Conservation (phyloP, 1,284 basidiomycete genomes). For the Rhodotorula sp. region DNA sequence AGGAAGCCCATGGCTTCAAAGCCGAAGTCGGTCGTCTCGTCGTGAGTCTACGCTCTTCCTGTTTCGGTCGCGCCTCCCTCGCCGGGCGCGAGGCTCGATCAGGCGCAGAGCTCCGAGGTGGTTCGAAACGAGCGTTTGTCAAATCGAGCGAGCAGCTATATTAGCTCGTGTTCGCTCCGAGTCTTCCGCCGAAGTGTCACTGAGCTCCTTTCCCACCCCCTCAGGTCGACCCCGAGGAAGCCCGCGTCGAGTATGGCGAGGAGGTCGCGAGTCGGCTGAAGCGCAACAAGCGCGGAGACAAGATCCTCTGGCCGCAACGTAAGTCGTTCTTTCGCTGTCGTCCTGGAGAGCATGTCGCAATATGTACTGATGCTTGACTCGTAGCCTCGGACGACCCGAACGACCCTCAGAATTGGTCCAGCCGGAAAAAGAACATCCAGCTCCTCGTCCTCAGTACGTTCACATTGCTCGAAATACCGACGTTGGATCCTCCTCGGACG, state of each 20-base stretch:
- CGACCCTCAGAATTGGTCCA: constrained; percentile 60
- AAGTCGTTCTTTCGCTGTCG: constrained; percentile 40
- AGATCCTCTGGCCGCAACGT: constrained; percentile 63
- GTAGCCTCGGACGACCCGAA: constrained; percentile 55
- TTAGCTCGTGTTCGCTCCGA: not conserved
- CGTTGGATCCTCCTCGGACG: not conserved
- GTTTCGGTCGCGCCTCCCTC: no score
- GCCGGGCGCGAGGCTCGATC: no score
- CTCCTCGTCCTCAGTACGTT: constrained; percentile 31
- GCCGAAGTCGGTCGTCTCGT: constrained; percentile 38
- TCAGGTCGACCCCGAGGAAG: constrained; percentile 38
- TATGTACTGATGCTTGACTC: not conserved
- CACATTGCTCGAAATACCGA: not conserved
- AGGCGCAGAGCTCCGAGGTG: no score
- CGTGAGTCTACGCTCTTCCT: not conserved
- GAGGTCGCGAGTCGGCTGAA: constrained; percentile 56
- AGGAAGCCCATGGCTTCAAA: constrained; percentile 31
- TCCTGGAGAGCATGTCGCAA: no score
- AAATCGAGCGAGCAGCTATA: not conserved
- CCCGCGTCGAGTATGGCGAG: constrained; percentile 32
- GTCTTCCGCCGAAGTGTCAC: no score
- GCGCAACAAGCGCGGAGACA: constrained; percentile 55
- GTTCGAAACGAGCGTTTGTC: not conserved
- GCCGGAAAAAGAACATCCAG: constrained; percentile 38
- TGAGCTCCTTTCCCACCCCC: no score